Percentiles rank a stretch among this genome's conserved stretches.
Evolutionary conservation across 108 stramenopile species (phyloP).

Genomic region (Discostella pseudostelligera): DNA sequence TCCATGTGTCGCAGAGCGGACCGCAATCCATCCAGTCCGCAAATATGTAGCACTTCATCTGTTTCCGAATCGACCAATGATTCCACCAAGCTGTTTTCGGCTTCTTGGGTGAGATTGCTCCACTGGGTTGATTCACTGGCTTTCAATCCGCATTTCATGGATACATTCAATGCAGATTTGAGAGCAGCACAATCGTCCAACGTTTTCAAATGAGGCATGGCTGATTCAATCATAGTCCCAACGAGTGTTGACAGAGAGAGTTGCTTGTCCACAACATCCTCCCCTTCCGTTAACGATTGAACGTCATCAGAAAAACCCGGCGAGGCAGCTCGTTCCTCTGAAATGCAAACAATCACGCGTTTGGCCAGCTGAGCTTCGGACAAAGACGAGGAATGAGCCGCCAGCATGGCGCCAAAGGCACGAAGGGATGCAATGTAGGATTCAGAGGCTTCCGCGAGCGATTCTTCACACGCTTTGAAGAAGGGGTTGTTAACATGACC

Average conservation of each 20-base stretch:
- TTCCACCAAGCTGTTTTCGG: slow-evolving; percentile 61
- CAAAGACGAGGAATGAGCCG: slow-evolving; percentile 47
- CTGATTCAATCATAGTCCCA: slow-evolving; percentile 61
- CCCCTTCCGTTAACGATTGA: slow-evolving; percentile 9
- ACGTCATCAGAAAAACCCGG: slow-evolving; percentile 75
- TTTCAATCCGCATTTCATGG: slow-evolving; percentile 58
- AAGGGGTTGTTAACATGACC: slow-evolving; percentile 53
- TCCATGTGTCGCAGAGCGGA: slow-evolving; percentile 51
- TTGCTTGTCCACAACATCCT: slow-evolving; percentile 34
- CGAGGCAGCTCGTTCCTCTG: slow-evolving; percentile 61
- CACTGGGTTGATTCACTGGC: slow-evolving; percentile 45
- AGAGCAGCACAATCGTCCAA: slow-evolving; percentile 73
- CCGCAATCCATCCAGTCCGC: slow-evolving; percentile 59
- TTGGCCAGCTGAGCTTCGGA: slow-evolving; percentile 68
- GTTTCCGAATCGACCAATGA: slow-evolving; percentile 63
- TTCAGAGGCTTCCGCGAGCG: slow-evolving; percentile 62
- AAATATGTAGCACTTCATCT: slow-evolving; percentile 58
- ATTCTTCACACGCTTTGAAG: slow-evolving; percentile 55
- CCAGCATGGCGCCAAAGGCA: slow-evolving; percentile 78
- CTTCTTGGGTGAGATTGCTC: slow-evolving; percentile 49
- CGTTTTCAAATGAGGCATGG: slow-evolving; percentile 56
- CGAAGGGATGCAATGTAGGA: slow-evolving; percentile 79
- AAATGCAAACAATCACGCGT: slow-evolving; percentile 58
- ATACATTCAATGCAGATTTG: slow-evolving; percentile 50
- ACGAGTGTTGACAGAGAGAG: slow-evolving; percentile 69